Evolutionary conservation across 1,284 basidiomycete species (phyloP).

Genomic region (Jaminaea rosea): DNA sequence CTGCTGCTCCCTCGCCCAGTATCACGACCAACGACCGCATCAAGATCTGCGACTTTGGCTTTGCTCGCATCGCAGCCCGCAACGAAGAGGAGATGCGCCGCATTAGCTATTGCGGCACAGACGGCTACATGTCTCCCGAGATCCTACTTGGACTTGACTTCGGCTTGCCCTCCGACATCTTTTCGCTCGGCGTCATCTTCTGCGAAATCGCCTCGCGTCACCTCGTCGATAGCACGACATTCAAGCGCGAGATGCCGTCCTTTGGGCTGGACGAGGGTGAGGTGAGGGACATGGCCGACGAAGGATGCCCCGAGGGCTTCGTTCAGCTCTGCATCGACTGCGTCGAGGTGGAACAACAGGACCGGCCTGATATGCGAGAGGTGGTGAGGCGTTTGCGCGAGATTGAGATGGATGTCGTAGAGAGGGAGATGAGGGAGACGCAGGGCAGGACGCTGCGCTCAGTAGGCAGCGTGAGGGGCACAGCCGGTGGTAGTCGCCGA

Average conservation of each 20-base stretch:
- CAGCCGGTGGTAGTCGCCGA: constrained; percentile 19
- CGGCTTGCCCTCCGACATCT: constrained; percentile 85
- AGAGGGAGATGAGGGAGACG: constrained; percentile 24
- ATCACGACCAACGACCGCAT: constrained; percentile 84
- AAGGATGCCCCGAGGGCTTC: constrained; percentile 70
- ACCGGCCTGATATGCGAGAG: constrained; percentile 66
- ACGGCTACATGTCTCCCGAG: constrained; percentile 64
- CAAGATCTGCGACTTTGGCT: constrained; percentile 95
- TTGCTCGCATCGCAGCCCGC: constrained; percentile 76
- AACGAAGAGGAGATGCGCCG: constrained; percentile 82
- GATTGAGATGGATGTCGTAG: constrained; percentile 63
- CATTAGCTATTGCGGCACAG: constrained; percentile 82
- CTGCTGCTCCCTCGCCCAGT: too few relatives aligned
- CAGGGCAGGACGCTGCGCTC: constrained; percentile 47
- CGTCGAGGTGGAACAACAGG: constrained; percentile 59
- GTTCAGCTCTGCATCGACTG: constrained; percentile 72
- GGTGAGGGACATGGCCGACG: constrained; percentile 60
- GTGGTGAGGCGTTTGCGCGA: constrained; percentile 65
- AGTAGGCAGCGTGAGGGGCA: constrained; percentile 60
- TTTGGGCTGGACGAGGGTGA: constrained; percentile 73
- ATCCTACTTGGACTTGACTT: constrained; percentile 85
- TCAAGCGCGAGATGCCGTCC: constrained; percentile 22
- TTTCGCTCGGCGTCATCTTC: constrained; percentile 87
- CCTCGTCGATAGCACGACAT: constrained; percentile 60
- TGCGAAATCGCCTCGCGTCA: constrained; percentile 80